A percentile compares a stretch with the other conserved stretches of the same genome.
These are phyloP conservation scores for Monosporozyma aerobia DNA, from an alignment of 805 yeast species.

Conservation along the genomic window DNA sequence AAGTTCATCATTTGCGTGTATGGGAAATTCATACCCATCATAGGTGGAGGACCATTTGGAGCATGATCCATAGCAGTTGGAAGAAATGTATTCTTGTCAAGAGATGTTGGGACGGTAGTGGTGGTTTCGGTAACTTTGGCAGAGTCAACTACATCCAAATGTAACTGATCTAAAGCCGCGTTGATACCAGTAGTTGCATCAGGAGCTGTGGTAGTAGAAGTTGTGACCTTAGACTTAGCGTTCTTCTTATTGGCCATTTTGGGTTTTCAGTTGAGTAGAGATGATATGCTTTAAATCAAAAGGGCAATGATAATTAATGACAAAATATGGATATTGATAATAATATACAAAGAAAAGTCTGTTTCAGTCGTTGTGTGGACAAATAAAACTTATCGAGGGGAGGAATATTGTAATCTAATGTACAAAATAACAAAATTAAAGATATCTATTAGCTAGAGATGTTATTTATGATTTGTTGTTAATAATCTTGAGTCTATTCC, in stretches of 20 bases:
- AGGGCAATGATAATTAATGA: background rate
- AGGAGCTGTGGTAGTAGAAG: background rate
- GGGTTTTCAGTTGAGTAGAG: background rate
- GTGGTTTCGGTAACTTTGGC: constrained; percentile 11
- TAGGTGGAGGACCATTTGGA: constrained; percentile 14
- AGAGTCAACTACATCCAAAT: constrained; percentile 14
- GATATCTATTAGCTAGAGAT: background rate
- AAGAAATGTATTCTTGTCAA: background rate
- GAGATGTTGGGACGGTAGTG: constrained; percentile 1
- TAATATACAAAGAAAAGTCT: background rate
- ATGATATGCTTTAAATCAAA: background rate
- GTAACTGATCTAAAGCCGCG: constrained; percentile 27
- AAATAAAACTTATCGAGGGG: background rate
- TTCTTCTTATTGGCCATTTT: background rate
- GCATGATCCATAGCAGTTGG: background rate
- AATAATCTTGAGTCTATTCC: background rate
- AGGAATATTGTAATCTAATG: background rate
- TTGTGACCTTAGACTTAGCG: background rate
- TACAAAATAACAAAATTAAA: background rate
- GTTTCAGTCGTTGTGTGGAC: background rate
- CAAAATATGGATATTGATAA: background rate
- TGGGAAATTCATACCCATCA: constrained; percentile 28
- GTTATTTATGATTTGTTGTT: background rate
- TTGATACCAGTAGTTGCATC: constrained; percentile 18
- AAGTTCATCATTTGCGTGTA: constrained; percentile 28